A percentile compares a stretch with the other conserved stretches of the same genome.
These are phyloP conservation scores for Diaporthe sp. DNA, from an alignment of 2,329 filamentous ascomycete genomes.

Conservation along the genomic window DNA sequence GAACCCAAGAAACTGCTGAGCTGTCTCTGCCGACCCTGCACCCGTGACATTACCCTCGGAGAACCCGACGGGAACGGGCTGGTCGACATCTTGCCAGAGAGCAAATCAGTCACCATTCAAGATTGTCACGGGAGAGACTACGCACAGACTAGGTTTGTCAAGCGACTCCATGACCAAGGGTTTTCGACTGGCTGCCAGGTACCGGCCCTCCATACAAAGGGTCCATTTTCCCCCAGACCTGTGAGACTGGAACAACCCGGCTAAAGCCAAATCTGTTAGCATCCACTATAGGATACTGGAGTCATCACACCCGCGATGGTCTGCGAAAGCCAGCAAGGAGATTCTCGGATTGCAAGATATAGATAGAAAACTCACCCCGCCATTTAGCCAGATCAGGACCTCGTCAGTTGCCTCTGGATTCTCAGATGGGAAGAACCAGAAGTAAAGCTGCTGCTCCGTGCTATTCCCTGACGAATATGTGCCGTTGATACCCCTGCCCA, in stretches of 20 bases:
- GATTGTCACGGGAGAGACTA: neutral
- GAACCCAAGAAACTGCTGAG: constrained; percentile 18
- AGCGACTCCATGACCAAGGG: constrained; percentile 25
- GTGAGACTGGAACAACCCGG: constrained; percentile 27
- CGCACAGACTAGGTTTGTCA: constrained; percentile 19
- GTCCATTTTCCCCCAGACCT: constrained; percentile 26
- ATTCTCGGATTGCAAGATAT: too few species aligned
- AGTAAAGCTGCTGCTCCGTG: constrained; percentile 15
- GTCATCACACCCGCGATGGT: neutral
- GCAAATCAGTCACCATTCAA: neutral
- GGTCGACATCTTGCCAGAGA: neutral
- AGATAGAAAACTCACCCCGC: constrained; percentile 12
- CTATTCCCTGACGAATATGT: neutral
- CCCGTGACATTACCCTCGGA: constrained; percentile 1
- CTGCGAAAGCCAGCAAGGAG: neutral
- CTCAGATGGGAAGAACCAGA: constrained; percentile 24
- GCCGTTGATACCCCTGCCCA: neutral
- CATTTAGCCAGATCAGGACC: constrained; percentile 29
- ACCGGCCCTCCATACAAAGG: constrained; percentile 17
- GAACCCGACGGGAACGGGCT: constrained; percentile 15
- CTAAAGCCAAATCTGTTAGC: neutral
- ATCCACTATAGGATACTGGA: neutral
- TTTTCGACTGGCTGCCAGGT: constrained; percentile 22
- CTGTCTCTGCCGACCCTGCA: constrained; percentile 7
- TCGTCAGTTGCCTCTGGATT: constrained; percentile 23